Evolutionary conservation across 2,329 filamentous ascomycete species (phyloP), one percentile per base, ranked within the genome.

Genomic region (Trichoderma cornu-damae): DNA sequence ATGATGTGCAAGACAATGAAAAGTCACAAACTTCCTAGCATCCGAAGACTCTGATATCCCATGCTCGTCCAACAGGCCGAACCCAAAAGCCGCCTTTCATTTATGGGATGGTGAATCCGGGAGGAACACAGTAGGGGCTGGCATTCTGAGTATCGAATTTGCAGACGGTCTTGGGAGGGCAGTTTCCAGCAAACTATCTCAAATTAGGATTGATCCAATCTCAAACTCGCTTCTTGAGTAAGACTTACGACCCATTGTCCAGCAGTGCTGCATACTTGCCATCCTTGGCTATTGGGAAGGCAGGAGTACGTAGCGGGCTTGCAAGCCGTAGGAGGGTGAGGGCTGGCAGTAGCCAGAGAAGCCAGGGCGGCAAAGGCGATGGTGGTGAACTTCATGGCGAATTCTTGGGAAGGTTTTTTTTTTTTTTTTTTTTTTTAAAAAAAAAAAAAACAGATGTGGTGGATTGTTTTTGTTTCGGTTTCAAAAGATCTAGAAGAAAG

Each of bases 41-140:
- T 12, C 16, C 7, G 42, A 30, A 37, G 47, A 26, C 32, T 47
- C 42, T 55, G 24, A 38, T 14, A 18, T 30, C 24, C 26, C 22
- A 30, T 28, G 14, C 16, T 47, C 18, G 47, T 47, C 42, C 40
- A 11, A 4, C 14, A 37, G 42, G 42, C 24, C 30, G 4, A n/a
- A n/a, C n/a, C n/a, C n/a, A n/a, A n/a, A n/a, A n/a, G n/a, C n/a
- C n/a, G n/a, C n/a, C n/a, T n/a, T 24, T 24, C 6, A 26, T 56
- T 59, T 51, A 59, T 40, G 51, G 57, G 55, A 60, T 53, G 12
- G 56, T 51, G 66, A 67, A 72, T 49, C 61, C 59, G 34, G 68
- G 63, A 11, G 69, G 69, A 6, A 75, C 67, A 51, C 72, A 74
- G 70, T 74, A 74, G 59, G 72, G 72, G 68, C 69, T 72, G 47